These are phyloP conservation scores for Phytophthora macrochlamydospora DNA, from an alignment of 352 stramenopile genomes.

Conservation along the genomic window DNA sequence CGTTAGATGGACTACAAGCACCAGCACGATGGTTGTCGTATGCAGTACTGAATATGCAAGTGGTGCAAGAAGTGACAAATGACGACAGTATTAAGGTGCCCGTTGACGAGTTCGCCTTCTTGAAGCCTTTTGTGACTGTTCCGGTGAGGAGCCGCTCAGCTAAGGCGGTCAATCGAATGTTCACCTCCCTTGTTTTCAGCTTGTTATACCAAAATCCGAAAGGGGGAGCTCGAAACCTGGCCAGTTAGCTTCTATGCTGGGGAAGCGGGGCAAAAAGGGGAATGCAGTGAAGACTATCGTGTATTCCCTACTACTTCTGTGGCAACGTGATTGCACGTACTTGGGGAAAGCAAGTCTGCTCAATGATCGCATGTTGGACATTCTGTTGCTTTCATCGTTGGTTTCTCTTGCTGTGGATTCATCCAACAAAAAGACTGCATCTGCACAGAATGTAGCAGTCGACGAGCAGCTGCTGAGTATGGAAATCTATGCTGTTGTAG, in stretches of 20 bases:
- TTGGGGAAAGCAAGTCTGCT: constrained; percentile 36
- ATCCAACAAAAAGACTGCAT: constrained; percentile 26
- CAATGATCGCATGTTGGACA: constrained; percentile 46
- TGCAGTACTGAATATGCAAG: constrained; percentile 45
- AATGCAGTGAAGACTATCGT: constrained; percentile 54
- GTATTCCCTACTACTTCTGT: constrained; percentile 58
- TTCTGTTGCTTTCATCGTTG: constrained; percentile 64
- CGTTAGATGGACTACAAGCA: constrained; percentile 42
- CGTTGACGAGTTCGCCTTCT: constrained; percentile 26
- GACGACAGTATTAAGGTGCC: constrained; percentile 29
- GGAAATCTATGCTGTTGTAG: constrained; percentile 50
- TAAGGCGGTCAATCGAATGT: constrained; percentile 43
- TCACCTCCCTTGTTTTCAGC: constrained; percentile 53
- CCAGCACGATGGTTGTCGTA: constrained; percentile 56
- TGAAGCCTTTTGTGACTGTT: constrained; percentile 41
- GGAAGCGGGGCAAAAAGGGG: constrained; percentile 44
- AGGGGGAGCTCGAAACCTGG: constrained; percentile 29
- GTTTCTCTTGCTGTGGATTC: constrained; percentile 43
- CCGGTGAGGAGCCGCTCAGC: constrained; percentile 33
- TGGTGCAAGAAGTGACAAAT: constrained; percentile 46
- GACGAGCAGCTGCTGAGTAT: constrained; percentile 54
- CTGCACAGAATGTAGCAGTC: constrained; percentile 15
- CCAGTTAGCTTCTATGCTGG: constrained; percentile 34
- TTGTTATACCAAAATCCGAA: constrained; percentile 45
- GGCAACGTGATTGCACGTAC: constrained; percentile 51